Evolutionary conservation across 75 land plant species (phyloP), one percentile per base, ranked within the genome.

Genomic region (Pinus taeda): DNA sequence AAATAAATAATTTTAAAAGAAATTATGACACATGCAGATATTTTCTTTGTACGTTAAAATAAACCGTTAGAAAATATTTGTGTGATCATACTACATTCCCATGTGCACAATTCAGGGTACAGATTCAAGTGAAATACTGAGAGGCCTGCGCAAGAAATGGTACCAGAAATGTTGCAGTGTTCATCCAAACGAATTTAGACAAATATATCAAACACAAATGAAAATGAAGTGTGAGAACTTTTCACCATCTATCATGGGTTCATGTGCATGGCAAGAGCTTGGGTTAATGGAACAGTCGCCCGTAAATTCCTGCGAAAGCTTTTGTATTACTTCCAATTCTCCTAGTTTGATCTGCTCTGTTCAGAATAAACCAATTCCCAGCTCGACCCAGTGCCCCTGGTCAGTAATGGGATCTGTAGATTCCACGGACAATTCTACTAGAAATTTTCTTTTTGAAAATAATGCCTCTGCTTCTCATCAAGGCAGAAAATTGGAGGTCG

Each of bases 141-240:
- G 65, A 59, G 85, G 81, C 0, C 77, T 90, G 12, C 79, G 82
- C 78, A 85, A 78, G 73, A 87, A 85, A 76, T 83, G 87, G 87
- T 85, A 81, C 70, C 74, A 85, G 15, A 71, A 60, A 15, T 84
- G 87, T 79, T 66, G 26, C 57, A 60, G 79, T 29, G 15, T 57
- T 76, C 77, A 74, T 72, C 74, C 73, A 42, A 15, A 37, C 1
- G 20, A 37, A 67, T 49, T 9, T 49, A 37, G 45, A 15, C 42
- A 37, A 37, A 39, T 9, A 49, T 49, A 49, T 49, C 55, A 49
- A 49, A 9, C 55, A 49, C 12, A 49, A 49, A 49, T 49, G 55
- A 49, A 49, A 49, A 49, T 49, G 55, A 49, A 49, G 12, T 13
- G 55, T 9, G 12, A 49, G 55, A 49, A 49, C 55, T 49, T 49